A percentile compares a stretch with the other conserved stretches of the same genome.
Conservation (phyloP, 129 eudicot genomes). For the Kitagawia praeruptora region DNA sequence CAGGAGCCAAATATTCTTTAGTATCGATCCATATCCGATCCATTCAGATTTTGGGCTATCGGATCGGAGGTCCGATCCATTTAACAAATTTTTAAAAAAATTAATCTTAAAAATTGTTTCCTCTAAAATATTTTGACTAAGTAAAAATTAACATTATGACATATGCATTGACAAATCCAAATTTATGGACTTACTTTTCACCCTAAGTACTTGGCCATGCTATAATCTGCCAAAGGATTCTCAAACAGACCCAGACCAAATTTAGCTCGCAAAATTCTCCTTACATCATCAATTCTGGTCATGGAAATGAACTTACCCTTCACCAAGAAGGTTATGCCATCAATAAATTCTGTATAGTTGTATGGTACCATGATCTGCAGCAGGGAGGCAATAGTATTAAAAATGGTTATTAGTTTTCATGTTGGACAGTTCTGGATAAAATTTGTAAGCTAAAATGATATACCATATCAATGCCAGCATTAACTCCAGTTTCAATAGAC, state of each 20-base stretch:
- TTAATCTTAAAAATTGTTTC: too few relatives aligned
- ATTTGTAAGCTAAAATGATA: neutral
- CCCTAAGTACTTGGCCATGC: slow-evolving; percentile 52
- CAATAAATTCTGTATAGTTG: slow-evolving; percentile 64
- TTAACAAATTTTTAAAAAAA: too few relatives aligned
- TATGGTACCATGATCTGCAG: slow-evolving; percentile 76
- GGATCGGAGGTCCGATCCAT: too few relatives aligned
- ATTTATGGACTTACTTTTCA: slow-evolving; percentile 23
- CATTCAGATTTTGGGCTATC: too few relatives aligned
- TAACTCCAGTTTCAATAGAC: slow-evolving; percentile 43
- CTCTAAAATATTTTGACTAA: too few relatives aligned
- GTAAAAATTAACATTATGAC: too few relatives aligned
- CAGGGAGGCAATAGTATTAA: neutral
- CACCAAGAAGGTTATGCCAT: slow-evolving; percentile 40
- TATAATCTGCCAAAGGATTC: slow-evolving; percentile 59
- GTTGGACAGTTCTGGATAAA: neutral
- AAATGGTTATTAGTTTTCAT: neutral
- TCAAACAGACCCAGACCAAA: slow-evolving; percentile 81
- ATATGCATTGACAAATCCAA: too few relatives aligned
- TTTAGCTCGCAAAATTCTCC: slow-evolving; percentile 67
- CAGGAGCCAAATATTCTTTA: too few relatives aligned
- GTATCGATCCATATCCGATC: too few relatives aligned
- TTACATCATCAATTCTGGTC: slow-evolving; percentile 68
- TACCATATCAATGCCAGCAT: slow-evolving; percentile 82
- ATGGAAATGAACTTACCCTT: slow-evolving; percentile 51